Evolutionary conservation across 805 yeast species (phyloP).

Genomic region (Debaryomyces hansenii): DNA sequence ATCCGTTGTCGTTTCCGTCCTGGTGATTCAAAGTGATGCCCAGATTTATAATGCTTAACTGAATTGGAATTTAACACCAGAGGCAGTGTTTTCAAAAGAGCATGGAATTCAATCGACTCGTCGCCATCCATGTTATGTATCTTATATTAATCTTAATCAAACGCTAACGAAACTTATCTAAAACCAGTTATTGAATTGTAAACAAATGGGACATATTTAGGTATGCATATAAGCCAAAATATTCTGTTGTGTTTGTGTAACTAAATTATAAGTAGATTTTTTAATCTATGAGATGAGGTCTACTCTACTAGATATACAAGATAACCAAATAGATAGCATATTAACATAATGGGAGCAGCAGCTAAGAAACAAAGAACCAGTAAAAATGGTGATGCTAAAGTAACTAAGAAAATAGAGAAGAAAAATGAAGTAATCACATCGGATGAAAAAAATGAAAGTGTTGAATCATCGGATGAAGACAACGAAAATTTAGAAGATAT

Average conservation of each 20-base stretch:
- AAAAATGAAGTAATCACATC: constrained; percentile 6
- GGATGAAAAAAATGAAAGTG: constrained; percentile 24
- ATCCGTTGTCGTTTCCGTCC: background rate
- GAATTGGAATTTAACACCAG: background rate
- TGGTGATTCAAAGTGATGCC: background rate
- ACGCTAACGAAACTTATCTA: background rate
- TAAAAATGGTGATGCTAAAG: constrained; percentile 7
- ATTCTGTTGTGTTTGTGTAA: background rate
- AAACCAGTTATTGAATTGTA: background rate
- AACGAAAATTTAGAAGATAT: constrained; percentile 15
- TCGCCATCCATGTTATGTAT: background rate
- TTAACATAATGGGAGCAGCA: constrained; percentile 15
- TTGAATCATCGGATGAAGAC: constrained; percentile 17
- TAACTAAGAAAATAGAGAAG: background rate
- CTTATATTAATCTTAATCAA: background rate
- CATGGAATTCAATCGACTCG: background rate
- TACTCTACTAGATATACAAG: background rate
- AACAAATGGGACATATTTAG: background rate
- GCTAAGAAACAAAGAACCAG: constrained; percentile 22
- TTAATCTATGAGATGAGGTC: background rate
- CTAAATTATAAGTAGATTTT: background rate
- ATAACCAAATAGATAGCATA: background rate
- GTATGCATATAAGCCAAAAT: background rate
- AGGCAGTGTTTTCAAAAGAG: background rate
- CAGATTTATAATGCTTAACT: background rate